Percentiles rank a stretch among this genome's conserved stretches.
phyloP scores from a whole-genome alignment of 2,329 filamentous ascomycete species.

The Fusarium albidum region DNA sequence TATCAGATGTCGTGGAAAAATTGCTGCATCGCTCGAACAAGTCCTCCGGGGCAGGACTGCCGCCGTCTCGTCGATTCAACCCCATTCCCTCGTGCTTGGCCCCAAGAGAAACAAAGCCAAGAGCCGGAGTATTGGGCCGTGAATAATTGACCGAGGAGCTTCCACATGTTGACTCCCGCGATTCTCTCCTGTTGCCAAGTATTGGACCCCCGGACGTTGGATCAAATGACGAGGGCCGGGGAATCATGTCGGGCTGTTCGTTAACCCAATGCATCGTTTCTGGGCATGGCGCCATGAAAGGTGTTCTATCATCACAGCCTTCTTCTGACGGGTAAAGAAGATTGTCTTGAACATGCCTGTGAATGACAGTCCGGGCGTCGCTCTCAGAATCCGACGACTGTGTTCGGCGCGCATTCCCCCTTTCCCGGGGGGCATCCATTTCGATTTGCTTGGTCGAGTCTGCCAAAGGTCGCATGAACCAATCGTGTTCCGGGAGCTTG shows the following conservation, averaged over 20 bases:
- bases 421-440: no score
- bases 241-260: background rate
- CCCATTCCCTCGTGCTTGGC: background rate
- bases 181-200: background rate
- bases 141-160: background rate
- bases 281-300: background rate
- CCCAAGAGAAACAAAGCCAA: background rate
- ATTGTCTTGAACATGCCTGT: background rate
- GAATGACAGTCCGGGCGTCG: background rate
- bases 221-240: constrained; percentile 2
- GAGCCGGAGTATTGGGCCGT: constrained; percentile 1
- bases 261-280: background rate
- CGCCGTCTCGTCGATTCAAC: background rate
- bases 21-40: constrained; percentile 10
- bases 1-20: background rate
- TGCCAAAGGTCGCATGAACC: constrained; percentile 35
- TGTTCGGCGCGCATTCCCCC: background rate
- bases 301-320: background rate
- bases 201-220: constrained; percentile 6
- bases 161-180: background rate
- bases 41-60: background rate
- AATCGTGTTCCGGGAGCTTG: constrained; percentile 36
- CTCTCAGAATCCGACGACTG: background rate
- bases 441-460: background rate
- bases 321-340: constrained; percentile 2